A percentile compares a stretch with the other conserved stretches of the same genome.
Evolutionary conservation across 2,329 filamentous ascomycete genomes (phyloP).

Genomic region (Trichoderma endophyticum): DNA sequence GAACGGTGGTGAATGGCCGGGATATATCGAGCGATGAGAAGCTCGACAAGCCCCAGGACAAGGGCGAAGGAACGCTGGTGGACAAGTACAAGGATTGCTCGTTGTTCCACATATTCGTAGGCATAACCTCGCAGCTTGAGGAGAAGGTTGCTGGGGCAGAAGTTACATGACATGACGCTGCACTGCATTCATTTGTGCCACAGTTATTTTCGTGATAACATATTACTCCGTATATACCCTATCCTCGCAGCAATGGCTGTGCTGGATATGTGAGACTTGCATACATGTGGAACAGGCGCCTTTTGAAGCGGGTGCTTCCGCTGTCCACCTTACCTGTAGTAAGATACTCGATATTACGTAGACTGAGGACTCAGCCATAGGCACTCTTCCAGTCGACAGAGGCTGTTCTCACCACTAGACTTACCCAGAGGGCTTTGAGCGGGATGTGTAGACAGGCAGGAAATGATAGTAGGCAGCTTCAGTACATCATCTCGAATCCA

Average conservation of each 20-base stretch:
- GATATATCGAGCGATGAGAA: slow-evolving; percentile 42
- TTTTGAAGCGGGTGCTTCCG: neutral
- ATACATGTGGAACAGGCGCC: neutral
- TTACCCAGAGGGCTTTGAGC: neutral
- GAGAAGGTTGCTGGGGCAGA: slow-evolving; percentile 5
- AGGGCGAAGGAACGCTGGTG: slow-evolving; percentile 47
- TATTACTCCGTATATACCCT: neutral
- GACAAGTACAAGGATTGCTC: slow-evolving; percentile 73
- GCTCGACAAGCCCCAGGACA: slow-evolving; percentile 20
- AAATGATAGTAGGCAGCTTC: neutral
- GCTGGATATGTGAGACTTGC: neutral
- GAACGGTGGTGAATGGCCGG: slow-evolving; percentile 59
- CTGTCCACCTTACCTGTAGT: neutral
- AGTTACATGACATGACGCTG: slow-evolving; percentile 10
- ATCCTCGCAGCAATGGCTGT: neutral
- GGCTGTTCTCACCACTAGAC: neutral
- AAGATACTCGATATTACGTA: neutral
- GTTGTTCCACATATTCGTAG: slow-evolving; percentile 64
- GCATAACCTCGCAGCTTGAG: slow-evolving; percentile 49
- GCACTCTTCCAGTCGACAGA: neutral
- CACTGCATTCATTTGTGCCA: neutral
- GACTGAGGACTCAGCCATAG: neutral
- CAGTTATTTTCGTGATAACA: neutral
- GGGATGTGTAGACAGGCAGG: neutral
- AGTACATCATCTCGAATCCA: neutral